Conservation (phyloP, 441 rosid genomes). For the Macaranga tanarius region DNA sequence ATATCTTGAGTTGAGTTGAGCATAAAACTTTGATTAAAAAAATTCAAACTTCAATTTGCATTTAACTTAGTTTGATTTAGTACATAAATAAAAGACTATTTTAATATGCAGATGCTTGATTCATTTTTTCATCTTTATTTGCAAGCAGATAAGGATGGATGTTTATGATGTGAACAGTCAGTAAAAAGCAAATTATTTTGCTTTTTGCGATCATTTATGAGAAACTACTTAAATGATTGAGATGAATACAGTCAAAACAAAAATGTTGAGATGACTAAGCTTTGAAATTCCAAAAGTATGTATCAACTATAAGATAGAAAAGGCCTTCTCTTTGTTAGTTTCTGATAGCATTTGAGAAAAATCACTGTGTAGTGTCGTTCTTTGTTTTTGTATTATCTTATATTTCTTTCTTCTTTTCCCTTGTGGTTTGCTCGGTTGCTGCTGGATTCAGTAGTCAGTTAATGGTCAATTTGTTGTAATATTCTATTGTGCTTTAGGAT, state of each 20-base stretch:
- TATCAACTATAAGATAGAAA: too few species aligned
- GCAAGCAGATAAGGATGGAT: neutral
- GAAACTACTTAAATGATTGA: neutral
- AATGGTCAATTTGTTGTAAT: neutral
- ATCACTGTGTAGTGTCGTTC: neutral
- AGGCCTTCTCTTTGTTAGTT: neutral
- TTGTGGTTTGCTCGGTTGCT: neutral
- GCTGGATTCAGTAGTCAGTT: too few species aligned
- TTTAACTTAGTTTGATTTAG: neutral
- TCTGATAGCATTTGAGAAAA: neutral
- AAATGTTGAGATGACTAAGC: neutral
- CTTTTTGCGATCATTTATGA: neutral
- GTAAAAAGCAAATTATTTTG: neutral
- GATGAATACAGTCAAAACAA: neutral
- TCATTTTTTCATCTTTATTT: neutral
- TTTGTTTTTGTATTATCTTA: neutral
- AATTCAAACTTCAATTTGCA: neutral
- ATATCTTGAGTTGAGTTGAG: neutral
- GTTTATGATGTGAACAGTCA: neutral
- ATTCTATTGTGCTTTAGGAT: neutral
- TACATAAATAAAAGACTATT: neutral
- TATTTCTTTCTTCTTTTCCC: neutral
- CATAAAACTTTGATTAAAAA: neutral
- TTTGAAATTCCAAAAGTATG: too few species aligned
- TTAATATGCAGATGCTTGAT: neutral